Base-by-base conservation (phyloP, 768 basidiomycete species). In the Porpolomopsis calyptriformis region DNA sequence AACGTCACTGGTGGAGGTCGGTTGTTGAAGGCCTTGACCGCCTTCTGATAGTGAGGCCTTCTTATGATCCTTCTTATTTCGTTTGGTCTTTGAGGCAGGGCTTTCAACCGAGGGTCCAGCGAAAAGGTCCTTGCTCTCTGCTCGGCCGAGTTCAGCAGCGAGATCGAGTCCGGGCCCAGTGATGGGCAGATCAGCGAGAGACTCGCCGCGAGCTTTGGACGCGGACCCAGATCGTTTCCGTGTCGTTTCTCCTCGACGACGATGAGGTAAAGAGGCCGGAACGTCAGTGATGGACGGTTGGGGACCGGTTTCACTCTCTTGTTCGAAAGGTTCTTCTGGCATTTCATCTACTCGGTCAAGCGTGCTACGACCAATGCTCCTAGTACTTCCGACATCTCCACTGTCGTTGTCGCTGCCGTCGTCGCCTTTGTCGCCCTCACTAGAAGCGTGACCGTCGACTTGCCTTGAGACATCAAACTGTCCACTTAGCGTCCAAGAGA, bases 81-180 rank as follows among this genome's bases (percentile, higher is more conserved):
- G 70, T 57, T 77, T 79, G 26, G 52, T 57, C 61, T 73, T 67
- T 57, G 43, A 61, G 62, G 19, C 69, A 37, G 65, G 67, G 22
- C 73, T 71, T 12, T 81, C 76, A 34, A 77, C 60, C 4, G 64
- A 45, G 49, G 72, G 70, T 35, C 74, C 79, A 20, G 77, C 74
- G 38, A 85, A 62, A 11, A 82, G 78, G 55, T 87, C 87, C 64
- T 87, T 89, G 61, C 85, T 89, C 68, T 93, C 86, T 6, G 89
- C 91, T 35, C 90, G 78, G 25, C 88, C 91, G 48, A 94, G 77
- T 63, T 93, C 91, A 40, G 90, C 87, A 22, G 91, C 91, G 36
- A 92, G 77, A 58, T 92, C 88, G 42, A 91, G 76, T 16, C 88
- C 88, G 4, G 88, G 88, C 1, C 89, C 89, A 51, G 88, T 85